Conservation (phyloP, 495 filamentous ascomycete genomes). For the Xylaria curta region DNA sequence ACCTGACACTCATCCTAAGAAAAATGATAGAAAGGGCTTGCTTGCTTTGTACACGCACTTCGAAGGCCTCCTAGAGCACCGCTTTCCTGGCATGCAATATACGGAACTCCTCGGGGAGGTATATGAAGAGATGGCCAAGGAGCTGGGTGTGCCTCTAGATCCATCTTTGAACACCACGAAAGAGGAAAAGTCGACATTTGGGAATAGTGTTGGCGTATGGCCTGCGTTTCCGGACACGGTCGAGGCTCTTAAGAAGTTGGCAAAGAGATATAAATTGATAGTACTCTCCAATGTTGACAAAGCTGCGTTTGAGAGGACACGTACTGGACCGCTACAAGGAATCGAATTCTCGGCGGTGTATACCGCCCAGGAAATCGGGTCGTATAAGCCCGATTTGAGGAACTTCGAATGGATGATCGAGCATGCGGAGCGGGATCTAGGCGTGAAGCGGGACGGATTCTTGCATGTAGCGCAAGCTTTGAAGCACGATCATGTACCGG, state of each 20-base stretch:
- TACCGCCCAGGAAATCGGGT: background rate
- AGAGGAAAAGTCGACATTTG: background rate
- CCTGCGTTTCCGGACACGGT: background rate
- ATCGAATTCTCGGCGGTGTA: background rate
- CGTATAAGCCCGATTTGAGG: background rate
- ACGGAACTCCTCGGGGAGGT: background rate
- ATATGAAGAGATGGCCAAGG: background rate
- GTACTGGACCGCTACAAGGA: background rate
- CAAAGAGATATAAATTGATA: background rate
- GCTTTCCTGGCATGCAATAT: background rate
- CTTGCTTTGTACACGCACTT: background rate
- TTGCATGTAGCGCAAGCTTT: background rate
- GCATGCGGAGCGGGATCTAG: background rate
- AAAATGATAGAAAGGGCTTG: background rate
- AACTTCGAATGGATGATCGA: background rate
- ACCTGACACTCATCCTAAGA: background rate
- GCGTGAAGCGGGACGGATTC: background rate
- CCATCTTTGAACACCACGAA: background rate
- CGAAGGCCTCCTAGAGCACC: background rate
- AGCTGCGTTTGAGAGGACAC: background rate
- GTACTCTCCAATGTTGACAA: background rate
- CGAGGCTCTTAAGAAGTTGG: constrained; percentile 1
- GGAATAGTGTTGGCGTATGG: background rate
- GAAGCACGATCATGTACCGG: constrained; percentile 1
- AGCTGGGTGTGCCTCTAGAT: background rate